Evolutionary conservation across 129 eudicot genomes (phyloP).

Genomic region (Chrysanthemum makinoi): DNA sequence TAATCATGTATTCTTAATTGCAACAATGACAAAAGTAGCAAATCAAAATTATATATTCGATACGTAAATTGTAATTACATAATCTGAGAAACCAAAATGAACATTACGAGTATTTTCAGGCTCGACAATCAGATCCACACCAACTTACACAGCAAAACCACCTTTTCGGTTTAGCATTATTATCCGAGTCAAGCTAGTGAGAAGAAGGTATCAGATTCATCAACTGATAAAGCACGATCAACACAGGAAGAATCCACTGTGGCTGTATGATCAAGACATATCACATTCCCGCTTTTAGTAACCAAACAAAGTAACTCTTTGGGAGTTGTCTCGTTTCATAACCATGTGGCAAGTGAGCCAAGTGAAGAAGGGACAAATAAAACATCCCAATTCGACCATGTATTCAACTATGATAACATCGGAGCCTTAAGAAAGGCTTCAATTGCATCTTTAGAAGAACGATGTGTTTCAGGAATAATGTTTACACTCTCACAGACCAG

Average conservation of each 20-base stretch:
- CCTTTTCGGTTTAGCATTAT: too few relatives aligned
- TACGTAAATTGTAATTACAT: too few relatives aligned
- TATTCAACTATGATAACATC: conserved; percentile 65
- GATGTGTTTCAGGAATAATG: conserved; percentile 15
- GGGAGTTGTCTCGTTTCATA: conserved; percentile 54
- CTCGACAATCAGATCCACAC: too few relatives aligned
- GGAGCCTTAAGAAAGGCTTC: conserved; percentile 72
- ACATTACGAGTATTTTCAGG: too few relatives aligned
- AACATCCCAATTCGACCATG: conserved; percentile 89
- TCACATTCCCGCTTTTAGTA: conserved; percentile 64
- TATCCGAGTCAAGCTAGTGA: too few relatives aligned
- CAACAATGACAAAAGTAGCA: too few relatives aligned
- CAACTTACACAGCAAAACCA: too few relatives aligned
- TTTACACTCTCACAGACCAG: conserved; percentile 2
- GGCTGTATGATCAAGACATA: conserved; percentile 75
- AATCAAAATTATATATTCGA: too few relatives aligned
- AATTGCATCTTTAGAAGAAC: conserved; percentile 58
- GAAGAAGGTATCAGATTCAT: too few relatives aligned
- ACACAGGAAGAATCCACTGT: conserved; percentile 40
- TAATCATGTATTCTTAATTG: too few relatives aligned
- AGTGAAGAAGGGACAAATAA: conserved; percentile 74
- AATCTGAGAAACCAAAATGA: too few relatives aligned
- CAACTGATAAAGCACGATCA: too few relatives aligned
- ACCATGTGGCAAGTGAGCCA: conserved; percentile 72
- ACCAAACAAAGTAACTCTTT: conserved; percentile 69